Conservation (phyloP, 2,329 filamentous ascomycete species). For the Epichloe baconii region DNA sequence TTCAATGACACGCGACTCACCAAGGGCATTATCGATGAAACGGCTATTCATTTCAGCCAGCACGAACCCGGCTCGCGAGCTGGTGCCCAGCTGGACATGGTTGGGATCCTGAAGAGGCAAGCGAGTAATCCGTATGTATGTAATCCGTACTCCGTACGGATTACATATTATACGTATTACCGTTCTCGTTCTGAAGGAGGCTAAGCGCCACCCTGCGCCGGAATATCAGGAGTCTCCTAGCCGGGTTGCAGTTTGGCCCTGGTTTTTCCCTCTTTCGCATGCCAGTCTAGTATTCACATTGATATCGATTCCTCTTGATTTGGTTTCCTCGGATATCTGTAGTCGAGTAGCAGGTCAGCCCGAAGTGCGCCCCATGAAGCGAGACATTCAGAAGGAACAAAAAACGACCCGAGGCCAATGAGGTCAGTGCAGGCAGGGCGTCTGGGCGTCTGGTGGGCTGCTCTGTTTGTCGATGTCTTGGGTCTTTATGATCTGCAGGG, state of each 20-base stretch:
- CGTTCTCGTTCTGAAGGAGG: too few species aligned
- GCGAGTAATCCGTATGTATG: too few species aligned
- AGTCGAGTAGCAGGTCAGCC: background rate
- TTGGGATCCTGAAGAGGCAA: background rate
- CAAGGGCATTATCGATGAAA: too few species aligned
- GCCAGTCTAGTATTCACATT: too few species aligned
- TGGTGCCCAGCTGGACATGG: background rate
- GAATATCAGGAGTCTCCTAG: too few species aligned
- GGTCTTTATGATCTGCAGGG: background rate
- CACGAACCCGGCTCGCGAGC: too few species aligned
- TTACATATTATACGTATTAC: too few species aligned
- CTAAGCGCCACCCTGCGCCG: background rate
- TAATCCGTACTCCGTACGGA: too few species aligned
- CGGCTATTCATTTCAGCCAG: too few species aligned
- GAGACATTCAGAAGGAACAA: background rate
- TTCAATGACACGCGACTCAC: too few species aligned
- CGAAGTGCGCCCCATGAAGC: background rate
- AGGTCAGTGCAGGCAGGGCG: background rate
- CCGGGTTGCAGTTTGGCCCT: too few species aligned
- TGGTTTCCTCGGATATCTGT: background rate
- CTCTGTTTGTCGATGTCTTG: conserved; percentile 1
- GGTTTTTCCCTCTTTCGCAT: too few species aligned
- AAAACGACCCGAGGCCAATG: background rate
- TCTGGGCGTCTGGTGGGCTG: background rate
- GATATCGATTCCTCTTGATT: background rate